Conservation (phyloP, 23 red algal species). For the Gracilaria domingensis region DNA sequence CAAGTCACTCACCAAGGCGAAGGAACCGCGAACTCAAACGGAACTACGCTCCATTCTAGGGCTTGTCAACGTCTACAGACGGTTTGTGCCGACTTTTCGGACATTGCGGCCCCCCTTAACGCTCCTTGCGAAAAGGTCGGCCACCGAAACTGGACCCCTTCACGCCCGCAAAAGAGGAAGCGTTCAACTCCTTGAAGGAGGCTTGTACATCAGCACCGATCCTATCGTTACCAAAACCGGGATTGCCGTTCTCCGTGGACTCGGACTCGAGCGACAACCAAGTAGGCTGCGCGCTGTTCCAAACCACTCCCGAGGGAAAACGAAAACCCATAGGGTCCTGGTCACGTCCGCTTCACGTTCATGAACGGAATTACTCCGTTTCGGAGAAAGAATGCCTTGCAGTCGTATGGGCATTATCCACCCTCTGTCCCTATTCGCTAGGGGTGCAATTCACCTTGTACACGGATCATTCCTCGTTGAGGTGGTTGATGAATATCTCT, state of each 20-base stretch:
- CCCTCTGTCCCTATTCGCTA: not conserved
- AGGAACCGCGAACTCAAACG: not conserved
- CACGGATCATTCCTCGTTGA: slow-evolving; percentile 2
- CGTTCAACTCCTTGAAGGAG: not conserved
- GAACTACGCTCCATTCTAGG: not conserved
- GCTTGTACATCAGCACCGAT: not conserved
- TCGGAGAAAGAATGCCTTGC: slow-evolving; percentile 3
- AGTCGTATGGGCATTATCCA: slow-evolving; percentile 7
- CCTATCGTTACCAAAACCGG: not conserved
- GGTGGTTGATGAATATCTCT: slow-evolving; percentile 14
- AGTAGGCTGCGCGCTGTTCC: not conserved
- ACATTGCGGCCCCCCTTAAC: not conserved
- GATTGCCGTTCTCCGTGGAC: not conserved
- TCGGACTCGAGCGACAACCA: not conserved
- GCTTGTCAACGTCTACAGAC: not conserved
- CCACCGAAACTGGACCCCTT: not conserved
- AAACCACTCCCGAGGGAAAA: not conserved
- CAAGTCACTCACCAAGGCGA: not conserved
- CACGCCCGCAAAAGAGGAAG: not conserved
- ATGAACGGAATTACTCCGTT: slow-evolving; percentile 8
- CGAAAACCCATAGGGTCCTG: slow-evolving; percentile 4
- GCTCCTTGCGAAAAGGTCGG: not conserved
- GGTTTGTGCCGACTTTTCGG: not conserved
- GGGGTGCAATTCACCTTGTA: slow-evolving; percentile 2
- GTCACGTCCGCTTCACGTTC: not conserved